phyloP scores from a whole-genome alignment of 192 early-diverging fungal genomes.

The Entomortierella chlamydospora region DNA sequence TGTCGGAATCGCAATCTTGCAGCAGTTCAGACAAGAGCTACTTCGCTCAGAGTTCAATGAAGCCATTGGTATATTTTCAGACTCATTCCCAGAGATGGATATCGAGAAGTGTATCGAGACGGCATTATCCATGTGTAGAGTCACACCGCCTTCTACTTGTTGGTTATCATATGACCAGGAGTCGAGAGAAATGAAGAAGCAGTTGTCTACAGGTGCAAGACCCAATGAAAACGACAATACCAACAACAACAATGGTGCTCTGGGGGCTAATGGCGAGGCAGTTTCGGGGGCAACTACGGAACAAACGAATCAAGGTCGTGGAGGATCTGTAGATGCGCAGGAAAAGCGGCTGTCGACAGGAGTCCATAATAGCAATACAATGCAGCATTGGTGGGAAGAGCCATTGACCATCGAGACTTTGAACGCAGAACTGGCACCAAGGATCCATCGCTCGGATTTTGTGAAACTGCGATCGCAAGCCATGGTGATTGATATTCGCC shows the following conservation, averaged over 20 bases:
- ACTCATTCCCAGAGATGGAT: conserved; percentile 75
- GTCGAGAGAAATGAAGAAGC: conserved; percentile 26
- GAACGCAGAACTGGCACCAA: conserved; percentile 64
- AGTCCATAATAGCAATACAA: not conserved
- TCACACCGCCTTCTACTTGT: conserved; percentile 72
- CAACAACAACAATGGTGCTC: not conserved
- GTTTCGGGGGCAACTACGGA: not conserved
- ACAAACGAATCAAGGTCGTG: not conserved
- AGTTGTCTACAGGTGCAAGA: not conserved
- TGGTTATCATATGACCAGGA: conserved; percentile 54
- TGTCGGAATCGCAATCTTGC: conserved; percentile 75
- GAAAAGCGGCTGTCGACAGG: conserved; percentile 19
- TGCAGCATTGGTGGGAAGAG: conserved; percentile 62
- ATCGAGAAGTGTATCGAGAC: conserved; percentile 75
- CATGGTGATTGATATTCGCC: conserved; percentile 69
- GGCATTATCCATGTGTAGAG: conserved; percentile 70
- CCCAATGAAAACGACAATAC: not conserved
- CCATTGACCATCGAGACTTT: conserved; percentile 59
- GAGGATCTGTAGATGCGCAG: conserved; percentile 13
- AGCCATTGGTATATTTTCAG: conserved; percentile 58
- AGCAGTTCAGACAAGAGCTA: conserved; percentile 72
- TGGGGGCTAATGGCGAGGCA: not conserved
- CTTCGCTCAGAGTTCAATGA: conserved; percentile 79
- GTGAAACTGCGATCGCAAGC: conserved; percentile 56
- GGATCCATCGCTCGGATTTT: conserved; percentile 66